phyloP scores from a whole-genome alignment of 306 rosid species.

The Vicia villosa region DNA sequence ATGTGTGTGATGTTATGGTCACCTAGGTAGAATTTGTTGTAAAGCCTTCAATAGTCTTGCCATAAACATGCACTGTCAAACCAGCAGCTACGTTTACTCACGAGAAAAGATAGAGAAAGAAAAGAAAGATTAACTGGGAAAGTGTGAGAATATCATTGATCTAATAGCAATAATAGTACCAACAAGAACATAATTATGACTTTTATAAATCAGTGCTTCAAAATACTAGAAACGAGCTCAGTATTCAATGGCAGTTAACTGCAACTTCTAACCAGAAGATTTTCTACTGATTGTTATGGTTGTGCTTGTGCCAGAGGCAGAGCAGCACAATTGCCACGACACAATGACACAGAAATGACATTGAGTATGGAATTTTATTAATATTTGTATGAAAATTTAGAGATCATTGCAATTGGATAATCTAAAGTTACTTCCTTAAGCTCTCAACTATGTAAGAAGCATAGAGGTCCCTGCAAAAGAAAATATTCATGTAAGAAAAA shows the following conservation, averaged over 20 bases:
- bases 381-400: conserved; percentile 11
- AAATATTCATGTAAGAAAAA: conserved; percentile 16
- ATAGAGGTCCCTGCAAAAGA: conserved; percentile 80
- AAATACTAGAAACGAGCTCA: conserved; percentile 16
- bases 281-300: not conserved
- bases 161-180: not conserved
- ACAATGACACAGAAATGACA: conserved; percentile 30
- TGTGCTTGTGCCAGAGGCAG: conserved; percentile 20
- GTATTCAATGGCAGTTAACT: conserved; percentile 13
- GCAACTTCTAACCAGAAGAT: conserved; percentile 20
- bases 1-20: not conserved
- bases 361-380: conserved; percentile 39
- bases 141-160: not conserved
- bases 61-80: not conserved
- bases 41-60: not conserved
- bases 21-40: not conserved
- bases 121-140: not conserved
- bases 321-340: conserved; percentile 31
- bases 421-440: conserved; percentile 75
- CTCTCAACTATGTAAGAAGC: conserved; percentile 90
- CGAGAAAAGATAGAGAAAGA: not conserved
- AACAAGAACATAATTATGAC: not conserved
- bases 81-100: not conserved
- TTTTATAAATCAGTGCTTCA: conserved; percentile 6
- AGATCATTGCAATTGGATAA: conserved; percentile 20